Percentiles rank a stretch among this genome's conserved stretches.
Conservation (phyloP, 179 eudicot species). For the Vitellaria paradoxa region DNA sequence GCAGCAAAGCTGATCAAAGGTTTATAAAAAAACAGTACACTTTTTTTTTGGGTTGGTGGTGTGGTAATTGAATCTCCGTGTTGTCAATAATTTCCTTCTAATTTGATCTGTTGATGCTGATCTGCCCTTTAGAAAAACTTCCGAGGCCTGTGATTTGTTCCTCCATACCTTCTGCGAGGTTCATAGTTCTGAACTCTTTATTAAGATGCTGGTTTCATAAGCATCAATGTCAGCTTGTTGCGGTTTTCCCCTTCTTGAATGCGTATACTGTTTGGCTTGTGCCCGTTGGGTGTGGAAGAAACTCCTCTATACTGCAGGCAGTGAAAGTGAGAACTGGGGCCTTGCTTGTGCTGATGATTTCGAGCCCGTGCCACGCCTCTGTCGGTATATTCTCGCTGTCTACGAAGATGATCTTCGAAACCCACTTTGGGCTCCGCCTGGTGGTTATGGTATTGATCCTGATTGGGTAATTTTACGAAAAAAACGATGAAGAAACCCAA, state of each 20-base stretch:
- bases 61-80: not conserved
- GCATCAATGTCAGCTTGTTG: slow-evolving; percentile 69
- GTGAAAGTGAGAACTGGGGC: slow-evolving; percentile 86
- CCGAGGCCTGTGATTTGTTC: not conserved
- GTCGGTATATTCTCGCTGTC: slow-evolving; percentile 56
- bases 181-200: not conserved
- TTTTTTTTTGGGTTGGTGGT: too few relatives aligned
- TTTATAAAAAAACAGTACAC: too few relatives aligned
- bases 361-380: slow-evolving; percentile 69
- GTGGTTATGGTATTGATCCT: slow-evolving; percentile 76
- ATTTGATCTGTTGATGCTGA: not conserved
- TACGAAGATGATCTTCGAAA: slow-evolving; percentile 81
- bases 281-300: slow-evolving; percentile 88
- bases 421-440: slow-evolving; percentile 89
- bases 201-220: slow-evolving; percentile 18
- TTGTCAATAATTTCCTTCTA: not conserved
- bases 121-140: not conserved
- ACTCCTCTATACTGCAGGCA: slow-evolving; percentile 73
- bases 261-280: slow-evolving; percentile 91
- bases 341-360: slow-evolving; percentile 64
- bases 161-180: not conserved
- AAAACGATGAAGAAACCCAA: slow-evolving; percentile 47
- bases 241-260: slow-evolving; percentile 74
- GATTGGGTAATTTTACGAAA: slow-evolving; percentile 62
- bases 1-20: not conserved